These are phyloP conservation scores for Annulohypoxylon nitens DNA, from an alignment of 495 filamentous ascomycete genomes.

Conservation along the genomic window DNA sequence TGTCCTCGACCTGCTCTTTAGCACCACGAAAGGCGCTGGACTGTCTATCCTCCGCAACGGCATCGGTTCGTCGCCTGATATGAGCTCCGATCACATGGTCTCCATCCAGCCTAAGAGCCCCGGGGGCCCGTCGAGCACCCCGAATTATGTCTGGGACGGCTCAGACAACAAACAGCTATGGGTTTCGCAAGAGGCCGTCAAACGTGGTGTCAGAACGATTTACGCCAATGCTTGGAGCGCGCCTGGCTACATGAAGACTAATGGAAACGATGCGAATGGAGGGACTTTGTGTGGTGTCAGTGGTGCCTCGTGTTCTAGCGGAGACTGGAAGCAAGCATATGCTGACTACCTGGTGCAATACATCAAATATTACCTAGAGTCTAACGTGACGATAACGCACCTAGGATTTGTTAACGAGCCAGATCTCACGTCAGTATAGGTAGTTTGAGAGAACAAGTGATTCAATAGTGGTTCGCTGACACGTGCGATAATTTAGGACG, in stretches of 20 bases:
- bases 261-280: constrained; percentile 63
- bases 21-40: constrained; percentile 60
- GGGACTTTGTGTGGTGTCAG: constrained; percentile 66
- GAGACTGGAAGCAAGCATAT: constrained; percentile 69
- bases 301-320: constrained; percentile 60
- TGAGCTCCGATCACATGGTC: constrained; percentile 57
- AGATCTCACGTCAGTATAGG: constrained; percentile 49
- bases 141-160: constrained; percentile 60
- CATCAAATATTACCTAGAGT: constrained; percentile 60
- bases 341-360: constrained; percentile 68
- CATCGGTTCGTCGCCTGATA: constrained; percentile 62
- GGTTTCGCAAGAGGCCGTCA: constrained; percentile 61
- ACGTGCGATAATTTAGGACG: constrained; percentile 46
- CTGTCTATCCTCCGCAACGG: constrained; percentile 68
- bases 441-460: not conserved
- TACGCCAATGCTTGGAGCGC: constrained; percentile 71
- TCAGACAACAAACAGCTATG: constrained; percentile 64
- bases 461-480: not conserved
- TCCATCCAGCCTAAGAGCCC: constrained; percentile 60
- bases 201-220: constrained; percentile 62
- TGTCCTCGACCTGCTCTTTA: constrained; percentile 63
- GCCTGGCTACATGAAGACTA: constrained; percentile 71
- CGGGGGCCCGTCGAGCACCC: constrained; percentile 50
- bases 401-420: constrained; percentile 68
- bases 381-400: constrained; percentile 63